Conservation (phyloP, 306 rosid species). For the Bauhinia variegata region DNA sequence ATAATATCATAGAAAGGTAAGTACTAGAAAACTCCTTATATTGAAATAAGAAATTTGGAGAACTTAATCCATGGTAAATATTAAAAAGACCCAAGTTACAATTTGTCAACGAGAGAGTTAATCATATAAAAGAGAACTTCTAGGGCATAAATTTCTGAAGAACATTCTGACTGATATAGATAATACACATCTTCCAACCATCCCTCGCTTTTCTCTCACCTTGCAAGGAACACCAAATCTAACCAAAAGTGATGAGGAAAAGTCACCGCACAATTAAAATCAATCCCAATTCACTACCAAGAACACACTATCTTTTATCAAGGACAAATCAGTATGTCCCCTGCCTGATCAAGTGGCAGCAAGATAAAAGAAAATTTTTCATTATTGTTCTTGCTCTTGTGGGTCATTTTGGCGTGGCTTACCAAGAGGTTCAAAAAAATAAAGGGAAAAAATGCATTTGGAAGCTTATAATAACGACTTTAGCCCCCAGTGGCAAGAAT, state of each 20-base stretch:
- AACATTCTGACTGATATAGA: not conserved
- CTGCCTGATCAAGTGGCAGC: not conserved
- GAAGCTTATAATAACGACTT: slow-evolving; percentile 27
- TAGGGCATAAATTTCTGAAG: not conserved
- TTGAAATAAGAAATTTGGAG: slow-evolving; percentile 1
- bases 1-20: not conserved
- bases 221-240: too few species aligned
- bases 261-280: not conserved
- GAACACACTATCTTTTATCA: slow-evolving; percentile 6
- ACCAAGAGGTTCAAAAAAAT: slow-evolving; percentile 32
- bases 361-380: slow-evolving; percentile 1
- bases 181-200: too few species aligned
- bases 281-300: not conserved
- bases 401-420: slow-evolving; percentile 24
- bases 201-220: too few species aligned
- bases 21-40: not conserved
- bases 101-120: slow-evolving; percentile 2
- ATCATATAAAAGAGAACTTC: slow-evolving; percentile 3
- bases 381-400: not conserved
- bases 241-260: not conserved
- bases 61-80: slow-evolving; percentile 7
- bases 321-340: not conserved
- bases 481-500: slow-evolving; percentile 42
- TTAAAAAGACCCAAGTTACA: slow-evolving; percentile 1
- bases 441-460: slow-evolving; percentile 24